These are phyloP conservation scores for Geosmithia putterillii DNA, from an alignment of 2,329 filamentous ascomycete species.

Conservation along the genomic window DNA sequence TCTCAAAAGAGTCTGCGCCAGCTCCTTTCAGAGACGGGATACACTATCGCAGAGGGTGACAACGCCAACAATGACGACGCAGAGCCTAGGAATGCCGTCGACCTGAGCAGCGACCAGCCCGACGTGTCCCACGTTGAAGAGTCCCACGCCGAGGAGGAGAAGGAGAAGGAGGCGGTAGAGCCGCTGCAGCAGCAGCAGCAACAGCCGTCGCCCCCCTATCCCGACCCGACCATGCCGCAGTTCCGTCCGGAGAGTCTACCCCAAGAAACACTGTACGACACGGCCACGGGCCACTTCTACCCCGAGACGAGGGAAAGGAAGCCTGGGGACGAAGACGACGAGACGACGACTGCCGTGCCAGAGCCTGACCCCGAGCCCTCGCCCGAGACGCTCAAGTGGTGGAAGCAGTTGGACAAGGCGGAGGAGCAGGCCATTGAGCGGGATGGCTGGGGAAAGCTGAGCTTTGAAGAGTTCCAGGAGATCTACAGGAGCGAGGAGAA, in stretches of 20 bases:
- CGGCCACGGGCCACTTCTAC: neutral
- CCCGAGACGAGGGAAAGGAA: neutral
- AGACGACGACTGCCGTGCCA: neutral
- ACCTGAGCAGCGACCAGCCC: constrained; percentile 8
- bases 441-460: constrained; percentile 71
- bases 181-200: constrained; percentile 9
- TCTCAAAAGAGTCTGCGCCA: constrained; percentile 14
- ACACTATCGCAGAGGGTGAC: constrained; percentile 16
- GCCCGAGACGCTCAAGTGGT: constrained; percentile 25
- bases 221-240: constrained; percentile 56
- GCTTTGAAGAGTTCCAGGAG: constrained; percentile 65
- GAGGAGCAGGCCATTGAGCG: constrained; percentile 57
- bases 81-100: constrained; percentile 17
- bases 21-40: constrained; percentile 31
- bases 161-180: constrained; percentile 5
- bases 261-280: constrained; percentile 6
- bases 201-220: constrained; percentile 11
- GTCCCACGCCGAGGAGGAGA: constrained; percentile 3
- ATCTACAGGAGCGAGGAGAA: constrained; percentile 60
- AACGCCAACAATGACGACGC: constrained; percentile 7
- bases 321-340: neutral
- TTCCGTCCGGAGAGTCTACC: constrained; percentile 45
- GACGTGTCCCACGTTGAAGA: neutral
- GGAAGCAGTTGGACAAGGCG: constrained; percentile 47
- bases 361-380: constrained; percentile 10